Evolutionary conservation across 305 asterid genomes (phyloP), one percentile per base, ranked within the genome.

Genomic region (Fraxinus angustifolia): DNA sequence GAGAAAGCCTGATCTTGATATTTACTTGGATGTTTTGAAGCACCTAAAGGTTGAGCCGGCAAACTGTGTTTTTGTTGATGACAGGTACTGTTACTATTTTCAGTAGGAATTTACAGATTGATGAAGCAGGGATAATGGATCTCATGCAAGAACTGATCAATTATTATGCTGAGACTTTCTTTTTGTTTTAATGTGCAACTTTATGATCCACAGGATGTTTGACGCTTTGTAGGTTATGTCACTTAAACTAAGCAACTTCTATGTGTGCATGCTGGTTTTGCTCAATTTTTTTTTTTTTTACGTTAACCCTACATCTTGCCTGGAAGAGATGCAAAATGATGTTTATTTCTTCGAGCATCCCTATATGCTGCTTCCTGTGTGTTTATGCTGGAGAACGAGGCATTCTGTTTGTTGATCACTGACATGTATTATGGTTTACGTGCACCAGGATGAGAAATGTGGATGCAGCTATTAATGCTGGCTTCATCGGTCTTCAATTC

Each of bases 1-100:
- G 90, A 92, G 97, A 87, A 93, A 95, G 87, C 99, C 99, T 72
- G 97, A 95, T 83, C 90, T 90, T n/a, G 90, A 87, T 0, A 90
- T 92, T 88, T 95, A 90, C 86, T 78, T 53, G 81, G 95, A 93
- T 82, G 93, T 91, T 40, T 81, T 88, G 88, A 88, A 91, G 87
- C 91, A 90, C 86, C 91, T 93, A 30, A 84, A 90, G 28, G 90
- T 95, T n/a, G 89, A 92, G 75, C 93, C 97, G 26, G 86, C 86
- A 70, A 87, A 84, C 83, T 93, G 98, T 76, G 84, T 93, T 70
- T 93, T 95, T 84, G 77, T 95, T 73, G 99, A 95, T 87, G 99
- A 95, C 94, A 93, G 97, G 99, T 95, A 87, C 31, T 38, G 31
- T 65, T 65, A 26, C 82, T 28, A 42, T 67, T 65, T 58, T 67